Conservation (phyloP, 2,329 filamentous ascomycete genomes). For the Cryoendolithus antarcticus region DNA sequence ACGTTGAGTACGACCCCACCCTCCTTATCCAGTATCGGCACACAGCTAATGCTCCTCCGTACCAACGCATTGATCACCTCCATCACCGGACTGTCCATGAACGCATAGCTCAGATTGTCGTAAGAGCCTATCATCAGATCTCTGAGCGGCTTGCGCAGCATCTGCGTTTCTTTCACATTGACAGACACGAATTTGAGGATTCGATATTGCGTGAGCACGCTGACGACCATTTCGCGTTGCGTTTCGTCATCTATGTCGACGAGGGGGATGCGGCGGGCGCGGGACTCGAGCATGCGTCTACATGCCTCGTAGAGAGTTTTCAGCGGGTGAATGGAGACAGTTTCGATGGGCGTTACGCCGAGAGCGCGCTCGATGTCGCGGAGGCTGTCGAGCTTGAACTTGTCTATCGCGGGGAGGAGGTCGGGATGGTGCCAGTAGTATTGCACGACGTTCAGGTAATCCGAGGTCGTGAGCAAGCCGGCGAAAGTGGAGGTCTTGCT, state of each 20-base stretch:
- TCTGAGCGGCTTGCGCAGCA: slow-evolving; percentile 73
- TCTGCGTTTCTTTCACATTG: slow-evolving; percentile 78
- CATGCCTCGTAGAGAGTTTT: slow-evolving; percentile 90
- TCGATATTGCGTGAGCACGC: slow-evolving; percentile 93
- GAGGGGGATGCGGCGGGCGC: slow-evolving; percentile 83
- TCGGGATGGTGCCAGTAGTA: slow-evolving; percentile 98
- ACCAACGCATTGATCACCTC: slow-evolving; percentile 92
- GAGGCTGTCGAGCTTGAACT: slow-evolving; percentile 84
- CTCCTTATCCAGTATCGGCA: slow-evolving; percentile 79
- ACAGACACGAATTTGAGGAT: slow-evolving; percentile 98
- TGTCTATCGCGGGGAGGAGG: slow-evolving; percentile 76
- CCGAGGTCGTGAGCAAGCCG: slow-evolving; percentile 84
- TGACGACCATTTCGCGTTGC: slow-evolving; percentile 80
- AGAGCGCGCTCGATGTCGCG: slow-evolving; percentile 94
- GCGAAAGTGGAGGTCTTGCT: slow-evolving; percentile 87
- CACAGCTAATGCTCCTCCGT: slow-evolving; percentile 81
- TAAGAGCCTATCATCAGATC: slow-evolving; percentile 83
- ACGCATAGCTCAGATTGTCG: slow-evolving; percentile 63
- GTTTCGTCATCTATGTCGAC: slow-evolving; percentile 94
- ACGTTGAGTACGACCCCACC: slow-evolving; percentile 69
- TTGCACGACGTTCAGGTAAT: slow-evolving; percentile 97
- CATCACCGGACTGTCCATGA: slow-evolving; percentile 82
- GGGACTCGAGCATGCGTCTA: slow-evolving; percentile 82
- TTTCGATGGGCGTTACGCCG: slow-evolving; percentile 81
- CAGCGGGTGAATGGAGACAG: slow-evolving; percentile 86